Conservation (phyloP, 345 rosid species). For the Pugionium dolabratum region DNA sequence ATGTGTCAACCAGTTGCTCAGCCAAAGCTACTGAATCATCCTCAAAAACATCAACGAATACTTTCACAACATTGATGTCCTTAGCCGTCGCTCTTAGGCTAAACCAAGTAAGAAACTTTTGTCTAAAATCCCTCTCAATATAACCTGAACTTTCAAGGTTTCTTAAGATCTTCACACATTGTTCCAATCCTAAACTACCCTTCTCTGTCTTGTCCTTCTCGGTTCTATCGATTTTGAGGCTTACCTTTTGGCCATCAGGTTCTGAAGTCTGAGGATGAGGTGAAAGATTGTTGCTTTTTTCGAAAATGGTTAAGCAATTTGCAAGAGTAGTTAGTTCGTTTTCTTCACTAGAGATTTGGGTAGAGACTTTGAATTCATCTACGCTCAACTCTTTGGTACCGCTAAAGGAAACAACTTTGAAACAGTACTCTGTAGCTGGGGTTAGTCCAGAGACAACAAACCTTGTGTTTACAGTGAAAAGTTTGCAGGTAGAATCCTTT, state of each 20-base stretch:
- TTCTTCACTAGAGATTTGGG: slow-evolving; percentile 18
- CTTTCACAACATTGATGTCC: slow-evolving; percentile 68
- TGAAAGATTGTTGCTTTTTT: too few relatives aligned
- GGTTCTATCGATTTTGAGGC: too few relatives aligned
- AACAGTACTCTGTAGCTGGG: slow-evolving; percentile 59
- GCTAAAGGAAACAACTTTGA: slow-evolving; percentile 53
- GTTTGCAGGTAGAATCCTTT: slow-evolving; percentile 52
- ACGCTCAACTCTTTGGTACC: slow-evolving; percentile 45
- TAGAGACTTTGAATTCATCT: slow-evolving; percentile 50
- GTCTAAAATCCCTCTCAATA: slow-evolving; percentile 72
- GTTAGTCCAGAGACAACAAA: slow-evolving; percentile 55
- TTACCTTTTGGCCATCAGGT: too few relatives aligned
- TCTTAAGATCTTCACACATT: slow-evolving; percentile 68
- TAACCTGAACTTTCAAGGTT: slow-evolving; percentile 71
- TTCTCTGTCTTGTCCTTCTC: slow-evolving; percentile 1
- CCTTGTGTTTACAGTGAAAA: slow-evolving; percentile 51
- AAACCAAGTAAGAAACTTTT: slow-evolving; percentile 88
- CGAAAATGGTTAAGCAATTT: too few relatives aligned
- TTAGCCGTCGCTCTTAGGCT: slow-evolving; percentile 70
- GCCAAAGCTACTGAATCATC: slow-evolving; percentile 70
- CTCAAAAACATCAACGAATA: slow-evolving; percentile 57
- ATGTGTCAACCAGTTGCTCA: slow-evolving; percentile 79
- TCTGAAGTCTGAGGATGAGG: too few relatives aligned
- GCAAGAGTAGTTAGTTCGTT: not conserved
- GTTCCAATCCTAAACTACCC: slow-evolving; percentile 47